phyloP scores from a whole-genome alignment of 2,329 filamentous ascomycete species.

The Ceratocystis variospora region DNA sequence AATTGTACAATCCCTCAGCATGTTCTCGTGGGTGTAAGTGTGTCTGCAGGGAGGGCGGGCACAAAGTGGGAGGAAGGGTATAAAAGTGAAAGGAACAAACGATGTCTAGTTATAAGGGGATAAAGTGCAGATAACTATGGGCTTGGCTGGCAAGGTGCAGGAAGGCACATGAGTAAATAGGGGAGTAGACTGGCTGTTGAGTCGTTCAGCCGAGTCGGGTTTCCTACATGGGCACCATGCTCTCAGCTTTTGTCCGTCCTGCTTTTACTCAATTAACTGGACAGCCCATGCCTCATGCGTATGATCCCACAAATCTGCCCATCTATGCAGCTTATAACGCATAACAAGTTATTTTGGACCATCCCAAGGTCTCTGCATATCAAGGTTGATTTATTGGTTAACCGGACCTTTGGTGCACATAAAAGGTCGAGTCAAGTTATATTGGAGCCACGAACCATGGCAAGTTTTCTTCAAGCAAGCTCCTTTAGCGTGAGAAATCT shows the following conservation, averaged over 20 bases:
- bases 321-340: too few relatives aligned
- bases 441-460: neutral
- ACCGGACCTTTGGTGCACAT: neutral
- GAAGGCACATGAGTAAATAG: neutral
- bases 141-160: neutral
- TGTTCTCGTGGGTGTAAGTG: too few relatives aligned
- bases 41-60: neutral
- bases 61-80: neutral
- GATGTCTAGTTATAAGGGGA: too few relatives aligned
- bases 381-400: neutral
- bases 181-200: neutral
- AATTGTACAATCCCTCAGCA: too few relatives aligned
- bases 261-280: too few relatives aligned
- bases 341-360: too few relatives aligned
- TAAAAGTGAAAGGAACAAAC: neutral
- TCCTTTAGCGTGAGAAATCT: neutral
- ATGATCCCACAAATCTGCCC: too few relatives aligned
- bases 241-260: neutral
- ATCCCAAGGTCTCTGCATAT: neutral
- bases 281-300: too few relatives aligned
- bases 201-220: neutral
- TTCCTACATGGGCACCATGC: neutral
- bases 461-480: neutral
- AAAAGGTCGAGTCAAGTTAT: neutral
- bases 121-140: neutral